phyloP scores from a whole-genome alignment of 148 eudicot genomes.

The Heliamphora exappendiculata region DNA sequence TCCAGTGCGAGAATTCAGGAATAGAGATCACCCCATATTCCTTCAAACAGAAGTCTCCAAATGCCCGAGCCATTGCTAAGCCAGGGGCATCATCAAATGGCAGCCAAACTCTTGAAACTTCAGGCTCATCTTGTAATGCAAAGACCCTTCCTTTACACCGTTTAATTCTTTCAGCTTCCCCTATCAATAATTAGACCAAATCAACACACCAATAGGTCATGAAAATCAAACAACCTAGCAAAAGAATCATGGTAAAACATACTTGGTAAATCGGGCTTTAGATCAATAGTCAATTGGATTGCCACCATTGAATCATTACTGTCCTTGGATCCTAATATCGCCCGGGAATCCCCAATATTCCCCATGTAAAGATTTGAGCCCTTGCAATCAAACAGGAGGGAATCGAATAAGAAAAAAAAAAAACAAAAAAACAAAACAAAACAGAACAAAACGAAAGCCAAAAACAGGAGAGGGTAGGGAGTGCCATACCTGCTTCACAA shows the following conservation, averaged over 20 bases:
- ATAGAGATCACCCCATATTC: conserved; percentile 94
- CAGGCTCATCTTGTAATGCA: conserved; percentile 98
- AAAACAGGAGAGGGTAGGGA: background rate
- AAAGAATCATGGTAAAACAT: conserved; percentile 18
- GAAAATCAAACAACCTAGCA: background rate
- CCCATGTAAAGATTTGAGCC: conserved; percentile 85
- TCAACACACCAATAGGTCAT: conserved; percentile 2
- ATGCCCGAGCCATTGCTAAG: conserved; percentile 99
- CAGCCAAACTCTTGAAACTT: conserved; percentile 94
- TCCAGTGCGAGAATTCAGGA: conserved; percentile 74
- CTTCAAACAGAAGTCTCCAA: conserved; percentile 95
- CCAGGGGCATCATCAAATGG: conserved; percentile 99
- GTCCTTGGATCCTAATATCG: conserved; percentile 78
- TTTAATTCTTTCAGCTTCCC: conserved; percentile 95
- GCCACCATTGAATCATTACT: conserved; percentile 56
- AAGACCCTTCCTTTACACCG: conserved; percentile 92
- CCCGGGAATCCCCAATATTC: conserved; percentile 90
- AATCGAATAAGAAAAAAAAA: background rate
- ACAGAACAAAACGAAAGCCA: background rate
- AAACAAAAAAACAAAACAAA: background rate
- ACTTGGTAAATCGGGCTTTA: conserved; percentile 98
- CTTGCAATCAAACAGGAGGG: conserved; percentile 28
- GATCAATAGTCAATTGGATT: conserved; percentile 91
- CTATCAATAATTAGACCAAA: conserved; percentile 26
- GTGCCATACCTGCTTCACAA: conserved; percentile 70